Evolutionary conservation across 768 basidiomycete genomes (phyloP).

Genomic region (Infundibulicybe gibba): DNA sequence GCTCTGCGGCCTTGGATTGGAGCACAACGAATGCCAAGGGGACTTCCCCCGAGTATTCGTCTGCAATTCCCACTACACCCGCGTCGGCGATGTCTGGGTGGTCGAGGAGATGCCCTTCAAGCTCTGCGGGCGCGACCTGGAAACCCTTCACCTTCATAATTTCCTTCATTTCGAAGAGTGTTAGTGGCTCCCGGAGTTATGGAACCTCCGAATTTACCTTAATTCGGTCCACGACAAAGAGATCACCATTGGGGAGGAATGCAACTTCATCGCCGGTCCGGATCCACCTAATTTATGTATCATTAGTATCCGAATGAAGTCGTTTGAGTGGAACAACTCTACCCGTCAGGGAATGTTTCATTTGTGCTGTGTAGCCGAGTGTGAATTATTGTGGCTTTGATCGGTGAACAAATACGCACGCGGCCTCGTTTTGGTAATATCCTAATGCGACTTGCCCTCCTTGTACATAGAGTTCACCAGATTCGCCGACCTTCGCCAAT

Average conservation of each 20-base stretch:
- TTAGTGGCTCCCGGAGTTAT: background rate
- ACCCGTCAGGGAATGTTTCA: slow-evolving; percentile 60
- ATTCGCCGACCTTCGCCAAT: slow-evolving; percentile 52
- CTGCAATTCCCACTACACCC: slow-evolving; percentile 63
- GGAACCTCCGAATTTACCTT: slow-evolving; percentile 42
- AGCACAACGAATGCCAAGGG: slow-evolving; percentile 71
- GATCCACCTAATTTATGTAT: slow-evolving; percentile 50
- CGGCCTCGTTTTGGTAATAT: slow-evolving; percentile 55
- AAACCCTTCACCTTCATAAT: slow-evolving; percentile 64
- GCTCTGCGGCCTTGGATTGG: slow-evolving; percentile 32
- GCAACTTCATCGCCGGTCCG: slow-evolving; percentile 74
- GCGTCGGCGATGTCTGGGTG: slow-evolving; percentile 59
- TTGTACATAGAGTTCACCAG: slow-evolving; percentile 58
- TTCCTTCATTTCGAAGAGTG: slow-evolving; percentile 37
- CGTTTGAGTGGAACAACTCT: slow-evolving; percentile 9
- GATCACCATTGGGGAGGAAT: slow-evolving; percentile 53
- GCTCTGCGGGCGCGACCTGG: slow-evolving; percentile 63
- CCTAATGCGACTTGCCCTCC: slow-evolving; percentile 58
- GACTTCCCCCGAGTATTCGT: slow-evolving; percentile 77
- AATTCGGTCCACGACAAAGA: slow-evolving; percentile 70
- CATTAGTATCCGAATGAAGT: slow-evolving; percentile 1
- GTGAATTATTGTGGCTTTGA: slow-evolving; percentile 1
- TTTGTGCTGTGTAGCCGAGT: slow-evolving; percentile 38
- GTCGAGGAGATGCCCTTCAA: slow-evolving; percentile 60
- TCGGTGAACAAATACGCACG: slow-evolving; percentile 37